Evolutionary conservation across 306 rosid species (phyloP), one percentile per base, ranked within the genome.

Genomic region (Pyrus betulifolia): DNA sequence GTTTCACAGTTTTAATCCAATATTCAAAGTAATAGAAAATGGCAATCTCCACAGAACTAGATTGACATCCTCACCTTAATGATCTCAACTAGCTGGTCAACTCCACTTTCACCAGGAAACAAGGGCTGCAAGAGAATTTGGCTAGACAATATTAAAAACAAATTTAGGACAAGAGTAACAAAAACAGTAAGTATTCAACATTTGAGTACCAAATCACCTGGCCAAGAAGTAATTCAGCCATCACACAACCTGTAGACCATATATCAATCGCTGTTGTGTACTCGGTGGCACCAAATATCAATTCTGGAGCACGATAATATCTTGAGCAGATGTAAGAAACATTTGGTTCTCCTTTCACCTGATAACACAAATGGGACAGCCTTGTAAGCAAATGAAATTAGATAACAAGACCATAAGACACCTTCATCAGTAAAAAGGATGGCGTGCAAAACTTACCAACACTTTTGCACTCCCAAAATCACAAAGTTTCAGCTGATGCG

Each of bases 71-170:
- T 78, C 77, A 95, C 98, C 98, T 95, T 95, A 80, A 95, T 95
- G 81, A 95, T 90, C 88, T 95, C 98, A 81, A 95, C 98, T 78
- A 95, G 93, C 79, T 95, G 98, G 85, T 95, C 98, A 55, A 95
- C 98, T 65, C 98, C 98, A 84, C 98, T 95, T 85, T 95, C 98
- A 45, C 97, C 98, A 71, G 98, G 98, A 79, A 95, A 95, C 88
- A 95, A 81, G 69, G 98, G 97, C 98, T 95, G 96, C 73, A 89
- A 79, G 67, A 82, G 67, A 86, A 77, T 55, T 80, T 77, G 70
- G 75, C 57, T 35, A 82, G 49, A 82, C 42, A 80, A 27, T 13
- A 23, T 72, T 62, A 73, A 70, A 25, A 25, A 25, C 27, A 25
- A 25, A 1, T 25, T 25, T 25, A 33, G 63, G 55, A 7, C 1